These are phyloP conservation scores for Amaranthus cruentus DNA, from an alignment of 148 eudicot genomes.

Conservation along the genomic window DNA sequence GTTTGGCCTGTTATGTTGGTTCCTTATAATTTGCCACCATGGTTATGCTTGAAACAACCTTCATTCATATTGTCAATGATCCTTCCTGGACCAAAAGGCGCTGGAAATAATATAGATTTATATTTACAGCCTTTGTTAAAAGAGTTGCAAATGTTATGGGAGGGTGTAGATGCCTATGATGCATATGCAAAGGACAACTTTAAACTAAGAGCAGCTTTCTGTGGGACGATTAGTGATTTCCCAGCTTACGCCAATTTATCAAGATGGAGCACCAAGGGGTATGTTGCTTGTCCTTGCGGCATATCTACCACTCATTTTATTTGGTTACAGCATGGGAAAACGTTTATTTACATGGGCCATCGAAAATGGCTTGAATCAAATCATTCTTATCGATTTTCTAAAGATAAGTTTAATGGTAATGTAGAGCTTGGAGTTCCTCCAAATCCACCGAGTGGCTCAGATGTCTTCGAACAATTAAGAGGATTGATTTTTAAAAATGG, in stretches of 20 bases:
- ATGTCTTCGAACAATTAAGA: too few species aligned
- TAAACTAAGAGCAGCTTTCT: not conserved
- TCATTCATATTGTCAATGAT: constrained; percentile 7
- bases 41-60: constrained; percentile 6
- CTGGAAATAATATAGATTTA: constrained; percentile 7
- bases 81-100: not conserved
- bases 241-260: not conserved
- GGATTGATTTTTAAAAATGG: too few species aligned
- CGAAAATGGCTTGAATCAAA: not conserved
- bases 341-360: not conserved
- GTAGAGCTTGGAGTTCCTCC: not conserved
- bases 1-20: not conserved
- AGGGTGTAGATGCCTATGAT: constrained; percentile 14
- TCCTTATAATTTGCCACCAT: constrained; percentile 4
- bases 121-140: constrained; percentile 11
- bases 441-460: too few species aligned
- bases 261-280: not conserved
- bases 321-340: not conserved
- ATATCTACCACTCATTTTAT: not conserved
- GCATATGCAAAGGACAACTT: not conserved
- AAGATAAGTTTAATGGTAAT: not conserved
- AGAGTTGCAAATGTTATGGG: constrained; percentile 19
- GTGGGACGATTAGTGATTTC: not conserved
- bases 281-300: not conserved
- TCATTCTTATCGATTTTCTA: not conserved